Conservation (phyloP, 2,329 filamentous ascomycete species). For the Aspergillus flavus region DNA sequence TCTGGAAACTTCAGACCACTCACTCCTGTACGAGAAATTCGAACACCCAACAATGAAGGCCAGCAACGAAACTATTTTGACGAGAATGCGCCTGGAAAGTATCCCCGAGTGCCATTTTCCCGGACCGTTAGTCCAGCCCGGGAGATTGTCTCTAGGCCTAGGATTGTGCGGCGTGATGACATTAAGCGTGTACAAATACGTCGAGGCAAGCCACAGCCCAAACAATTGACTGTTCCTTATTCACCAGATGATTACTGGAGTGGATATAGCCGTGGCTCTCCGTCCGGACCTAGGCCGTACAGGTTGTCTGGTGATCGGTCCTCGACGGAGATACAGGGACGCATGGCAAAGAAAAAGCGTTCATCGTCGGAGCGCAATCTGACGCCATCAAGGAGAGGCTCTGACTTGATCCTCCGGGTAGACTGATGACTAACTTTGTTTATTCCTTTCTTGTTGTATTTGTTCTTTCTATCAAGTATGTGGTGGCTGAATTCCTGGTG, state of each 20-base stretch:
- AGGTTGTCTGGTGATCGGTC: constrained; percentile 11
- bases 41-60: constrained; percentile 19
- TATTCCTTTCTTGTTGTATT: background rate
- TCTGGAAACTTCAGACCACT: constrained; percentile 23
- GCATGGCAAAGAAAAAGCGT: constrained; percentile 26
- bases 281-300: constrained; percentile 1
- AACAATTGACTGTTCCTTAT: constrained; percentile 28
- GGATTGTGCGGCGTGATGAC: constrained; percentile 34
- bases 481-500: background rate
- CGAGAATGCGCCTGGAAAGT: constrained; percentile 17
- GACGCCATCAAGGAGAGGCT: constrained; percentile 33
- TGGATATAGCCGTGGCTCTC: constrained; percentile 16
- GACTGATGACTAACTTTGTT: constrained; percentile 21
- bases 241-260: constrained; percentile 35
- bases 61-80: constrained; percentile 9
- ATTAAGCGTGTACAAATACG: constrained; percentile 37
- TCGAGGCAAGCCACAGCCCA: constrained; percentile 30
- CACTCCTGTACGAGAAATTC: constrained; percentile 26
- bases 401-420: constrained; percentile 36
- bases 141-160: constrained; percentile 36
- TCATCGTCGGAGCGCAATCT: constrained; percentile 31
- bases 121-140: constrained; percentile 27
- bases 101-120: constrained; percentile 24
- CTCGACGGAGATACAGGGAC: constrained; percentile 7
- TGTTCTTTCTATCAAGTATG: background rate